Evolutionary conservation across 345 rosid genomes (phyloP).

Genomic region (Boechera stricta): DNA sequence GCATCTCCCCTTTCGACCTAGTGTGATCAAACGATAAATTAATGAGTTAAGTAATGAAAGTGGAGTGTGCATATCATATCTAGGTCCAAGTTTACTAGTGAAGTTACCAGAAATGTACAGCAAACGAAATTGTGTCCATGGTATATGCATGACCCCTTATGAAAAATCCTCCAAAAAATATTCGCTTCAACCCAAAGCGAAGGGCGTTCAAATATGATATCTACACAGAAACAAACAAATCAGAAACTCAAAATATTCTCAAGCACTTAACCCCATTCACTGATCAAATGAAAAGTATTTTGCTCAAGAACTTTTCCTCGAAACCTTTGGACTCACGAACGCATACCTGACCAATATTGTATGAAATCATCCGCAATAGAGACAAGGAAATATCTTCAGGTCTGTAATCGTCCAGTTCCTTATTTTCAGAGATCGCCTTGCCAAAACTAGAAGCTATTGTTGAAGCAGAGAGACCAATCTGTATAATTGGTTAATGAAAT

Average conservation of each 20-base stretch:
- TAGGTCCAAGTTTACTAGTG: slow-evolving; percentile 13
- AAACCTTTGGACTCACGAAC: slow-evolving; percentile 13
- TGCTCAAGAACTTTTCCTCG: background rate
- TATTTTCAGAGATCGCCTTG: slow-evolving; percentile 88
- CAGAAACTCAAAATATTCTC: slow-evolving; percentile 6
- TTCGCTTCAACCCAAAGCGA: slow-evolving; percentile 90
- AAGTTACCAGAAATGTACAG: slow-evolving; percentile 92
- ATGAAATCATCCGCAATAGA: slow-evolving; percentile 97
- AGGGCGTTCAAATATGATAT: slow-evolving; percentile 93
- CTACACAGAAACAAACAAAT: slow-evolving; percentile 52
- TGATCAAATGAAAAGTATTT: background rate
- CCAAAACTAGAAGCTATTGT: slow-evolving; percentile 99
- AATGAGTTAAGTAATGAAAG: slow-evolving; percentile 10
- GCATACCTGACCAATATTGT: slow-evolving; percentile 95
- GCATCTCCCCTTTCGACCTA: slow-evolving; percentile 94
- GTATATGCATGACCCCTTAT: slow-evolving; percentile 99
- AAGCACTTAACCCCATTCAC: background rate
- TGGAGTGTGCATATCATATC: background rate
- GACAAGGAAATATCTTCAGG: slow-evolving; percentile 98
- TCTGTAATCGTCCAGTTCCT: slow-evolving; percentile 90
- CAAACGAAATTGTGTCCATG: slow-evolving; percentile 99
- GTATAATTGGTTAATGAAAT: slow-evolving; percentile 29
- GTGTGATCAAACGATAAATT: slow-evolving; percentile 30
- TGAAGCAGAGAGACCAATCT: slow-evolving; percentile 98
- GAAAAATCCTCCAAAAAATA: slow-evolving; percentile 97